Base-by-base conservation (phyloP, 2,329 filamentous ascomycete genomes). In the Alternaria viburni region DNA sequence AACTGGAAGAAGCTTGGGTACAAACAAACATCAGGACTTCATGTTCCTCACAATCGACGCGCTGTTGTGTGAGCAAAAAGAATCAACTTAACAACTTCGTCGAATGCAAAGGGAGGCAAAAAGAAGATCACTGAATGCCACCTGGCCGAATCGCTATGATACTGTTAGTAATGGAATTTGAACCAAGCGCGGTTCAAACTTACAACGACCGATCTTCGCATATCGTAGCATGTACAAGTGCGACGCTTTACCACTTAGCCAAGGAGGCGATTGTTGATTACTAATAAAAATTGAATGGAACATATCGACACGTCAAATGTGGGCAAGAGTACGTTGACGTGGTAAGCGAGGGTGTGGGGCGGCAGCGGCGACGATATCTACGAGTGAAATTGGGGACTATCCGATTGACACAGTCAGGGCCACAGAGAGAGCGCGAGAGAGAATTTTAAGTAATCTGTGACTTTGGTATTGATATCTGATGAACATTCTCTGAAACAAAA, bases 181-280 rank as follows among this genome's bases (percentile, higher is more conserved):
- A 52, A 17, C 44, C n/a, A 17, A 41, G 36, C 3, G 36, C 36
- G 36, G 5, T 41, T 41, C 32, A 17, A 41, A 17, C 36, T 17
- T 41, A 41, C 36, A 61, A 61, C 59, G 52, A 61, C 23, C 25
- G 59, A 61, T 61, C 59, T 61, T 61, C 59, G 59, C 59, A 61
- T 61, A 11, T 51, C 28, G 17, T 28, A 19, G n/a, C 1, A 25
- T 4, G 3, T 61, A 61, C 59, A 61, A 61, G 59, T 61, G 59
- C 59, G 59, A 61, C 59, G 59, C 59, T 47, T 61, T 61, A 61
- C 59, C 59, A 51, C 59, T 61, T 57, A 47, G 52, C 52, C 52
- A 57, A 61, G 26, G 28, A 43, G 52, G 58, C 58, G 1, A 11
- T 54, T 32, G 26, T 32, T 26, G 56, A 12, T 49, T 10, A 30